These are phyloP conservation scores for Trapa incisa DNA, from an alignment of 345 rosid genomes.

Conservation along the genomic window DNA sequence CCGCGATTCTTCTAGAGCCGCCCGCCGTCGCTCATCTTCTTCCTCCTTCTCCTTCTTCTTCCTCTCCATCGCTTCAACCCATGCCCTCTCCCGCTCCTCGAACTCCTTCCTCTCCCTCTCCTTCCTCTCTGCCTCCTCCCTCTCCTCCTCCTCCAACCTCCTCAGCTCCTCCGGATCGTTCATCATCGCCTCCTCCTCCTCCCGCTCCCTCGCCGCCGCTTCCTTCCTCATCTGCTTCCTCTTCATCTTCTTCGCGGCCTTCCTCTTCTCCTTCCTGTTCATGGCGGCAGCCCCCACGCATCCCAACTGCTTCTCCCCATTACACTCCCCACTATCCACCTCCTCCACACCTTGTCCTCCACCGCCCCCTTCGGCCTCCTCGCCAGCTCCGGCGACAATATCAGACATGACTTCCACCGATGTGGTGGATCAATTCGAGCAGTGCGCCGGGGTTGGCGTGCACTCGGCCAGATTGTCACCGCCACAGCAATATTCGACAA, in stretches of 20 bases:
- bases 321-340: conserved; percentile 6
- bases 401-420: background rate
- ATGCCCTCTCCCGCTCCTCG: conserved; percentile 64
- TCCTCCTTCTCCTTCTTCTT: conserved; percentile 41
- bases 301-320: conserved; percentile 10
- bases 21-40: conserved; percentile 31
- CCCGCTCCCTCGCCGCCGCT: conserved; percentile 55
- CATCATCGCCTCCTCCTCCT: conserved; percentile 37
- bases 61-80: conserved; percentile 53
- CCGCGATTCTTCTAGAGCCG: conserved; percentile 23
- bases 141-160: conserved; percentile 36
- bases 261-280: conserved; percentile 69
- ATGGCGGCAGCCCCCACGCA: background rate
- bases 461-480: background rate
- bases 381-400: background rate
- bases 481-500: background rate
- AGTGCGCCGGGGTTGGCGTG: background rate
- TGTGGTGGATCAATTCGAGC: background rate
- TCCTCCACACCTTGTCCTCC: conserved; percentile 7
- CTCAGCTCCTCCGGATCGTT: conserved; percentile 64
- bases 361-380: conserved; percentile 10
- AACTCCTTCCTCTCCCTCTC: conserved; percentile 59
- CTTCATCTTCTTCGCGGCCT: conserved; percentile 68
- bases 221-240: conserved; percentile 66
- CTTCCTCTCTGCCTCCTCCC: conserved; percentile 45